A percentile compares a stretch with the other conserved stretches of the same genome.
Conservation (phyloP, 768 basidiomycete genomes). For the Mycena capillaripes region DNA sequence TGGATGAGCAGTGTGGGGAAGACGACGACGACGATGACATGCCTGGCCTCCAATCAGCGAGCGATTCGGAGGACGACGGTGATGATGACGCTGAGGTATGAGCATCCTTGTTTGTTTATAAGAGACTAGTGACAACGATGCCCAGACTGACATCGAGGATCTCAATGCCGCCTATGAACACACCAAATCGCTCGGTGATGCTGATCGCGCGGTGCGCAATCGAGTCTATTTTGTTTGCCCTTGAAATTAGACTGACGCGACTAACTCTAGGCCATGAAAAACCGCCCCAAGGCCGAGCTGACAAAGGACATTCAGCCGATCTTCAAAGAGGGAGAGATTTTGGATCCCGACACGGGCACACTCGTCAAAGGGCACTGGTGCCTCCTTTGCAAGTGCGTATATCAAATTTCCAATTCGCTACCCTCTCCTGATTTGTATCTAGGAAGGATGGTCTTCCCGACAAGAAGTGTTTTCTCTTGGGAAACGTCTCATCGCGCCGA, state of each 20-base stretch:
- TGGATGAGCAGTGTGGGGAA: background rate
- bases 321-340: background rate
- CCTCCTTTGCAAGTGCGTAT: slow-evolving; percentile 35
- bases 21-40: slow-evolving; percentile 7
- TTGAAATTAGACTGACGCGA: too few species aligned
- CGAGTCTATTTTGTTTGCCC: background rate
- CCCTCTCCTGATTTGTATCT: background rate
- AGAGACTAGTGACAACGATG: too few species aligned
- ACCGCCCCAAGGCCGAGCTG: background rate
- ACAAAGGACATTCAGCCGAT: slow-evolving; percentile 2
- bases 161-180: background rate
- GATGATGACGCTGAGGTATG: too few species aligned
- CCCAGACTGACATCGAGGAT: too few species aligned
- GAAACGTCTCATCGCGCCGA: background rate
- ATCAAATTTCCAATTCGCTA: background rate
- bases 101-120: too few species aligned
- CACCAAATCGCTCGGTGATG: slow-evolving; percentile 6
- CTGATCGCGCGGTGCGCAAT: slow-evolving; percentile 6
- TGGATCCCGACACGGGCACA: slow-evolving; percentile 29
- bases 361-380: slow-evolving; percentile 35
- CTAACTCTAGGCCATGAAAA: background rate
- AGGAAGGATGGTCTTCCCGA: background rate
- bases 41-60: background rate
- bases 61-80: background rate
- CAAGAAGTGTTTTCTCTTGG: slow-evolving; percentile 1